phyloP scores from a whole-genome alignment of 169 alveolate species.

The Plasmodium billcollinsi region DNA sequence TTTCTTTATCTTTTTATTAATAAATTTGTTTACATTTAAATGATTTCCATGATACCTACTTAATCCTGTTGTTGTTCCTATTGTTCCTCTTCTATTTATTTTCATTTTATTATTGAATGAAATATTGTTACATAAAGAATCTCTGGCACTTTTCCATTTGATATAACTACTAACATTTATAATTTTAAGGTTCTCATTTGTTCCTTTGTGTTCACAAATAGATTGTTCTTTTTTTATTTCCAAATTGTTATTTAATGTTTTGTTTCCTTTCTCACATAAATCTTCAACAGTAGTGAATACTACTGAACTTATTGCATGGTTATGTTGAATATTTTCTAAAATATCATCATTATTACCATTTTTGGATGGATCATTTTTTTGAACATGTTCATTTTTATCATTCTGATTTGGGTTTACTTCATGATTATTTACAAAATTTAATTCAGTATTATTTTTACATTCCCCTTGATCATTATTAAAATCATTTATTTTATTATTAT shows the following conservation, averaged over 20 bases:
- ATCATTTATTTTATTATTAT: not conserved
- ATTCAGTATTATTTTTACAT: not conserved
- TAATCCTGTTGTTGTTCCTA: not conserved
- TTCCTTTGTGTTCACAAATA: too few species aligned
- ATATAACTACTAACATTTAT: too few species aligned
- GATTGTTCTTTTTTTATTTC: too few species aligned
- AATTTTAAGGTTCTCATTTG: too few species aligned
- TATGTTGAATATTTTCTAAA: not conserved
- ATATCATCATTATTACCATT: not conserved
- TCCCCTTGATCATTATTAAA: not conserved
- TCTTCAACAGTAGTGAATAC: not conserved
- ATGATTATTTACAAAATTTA: not conserved
- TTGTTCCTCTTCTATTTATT: too few species aligned
- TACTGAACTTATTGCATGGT: too few species aligned
- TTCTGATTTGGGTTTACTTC: too few species aligned
- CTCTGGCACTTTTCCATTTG: too few species aligned
- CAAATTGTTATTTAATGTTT: not conserved
- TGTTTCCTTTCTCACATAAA: not conserved
- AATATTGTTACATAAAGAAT: too few species aligned
- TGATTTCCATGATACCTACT: not conserved
- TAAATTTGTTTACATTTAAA: not conserved
- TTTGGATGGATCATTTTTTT: not conserved
- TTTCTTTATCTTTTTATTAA: slow-evolving; percentile 5
- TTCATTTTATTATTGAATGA: too few species aligned
- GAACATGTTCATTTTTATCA: not conserved